Conservation (phyloP, 441 rosid genomes). For the Euphorbia schlechtendalii region DNA sequence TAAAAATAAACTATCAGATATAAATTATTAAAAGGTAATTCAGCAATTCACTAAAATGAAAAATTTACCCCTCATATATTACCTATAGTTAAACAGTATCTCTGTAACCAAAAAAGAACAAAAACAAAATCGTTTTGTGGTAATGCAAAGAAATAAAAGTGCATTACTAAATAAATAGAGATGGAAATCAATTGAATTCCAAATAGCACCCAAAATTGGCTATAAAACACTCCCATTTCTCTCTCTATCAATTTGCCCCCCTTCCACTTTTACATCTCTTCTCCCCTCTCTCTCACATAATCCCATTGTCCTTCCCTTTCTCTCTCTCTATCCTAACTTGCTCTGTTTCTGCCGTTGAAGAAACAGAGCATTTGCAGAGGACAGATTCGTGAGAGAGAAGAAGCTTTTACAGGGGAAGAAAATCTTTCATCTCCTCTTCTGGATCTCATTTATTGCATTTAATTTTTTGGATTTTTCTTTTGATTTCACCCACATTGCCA, state of each 20-base stretch:
- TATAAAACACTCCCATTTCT: constrained; percentile 26
- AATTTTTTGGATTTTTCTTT: not conserved
- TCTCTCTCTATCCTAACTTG: not conserved
- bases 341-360: not conserved
- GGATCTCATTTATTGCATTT: not conserved
- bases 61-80: not conserved
- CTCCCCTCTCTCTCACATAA: too few species aligned
- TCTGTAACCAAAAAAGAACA: too few species aligned
- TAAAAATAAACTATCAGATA: not conserved
- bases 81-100: not conserved
- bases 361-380: not conserved
- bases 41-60: not conserved
- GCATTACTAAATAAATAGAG: not conserved
- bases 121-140: not conserved
- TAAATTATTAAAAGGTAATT: too few species aligned
- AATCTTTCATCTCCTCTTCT: not conserved
- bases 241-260: constrained; percentile 13
- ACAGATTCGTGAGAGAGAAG: constrained; percentile 17
- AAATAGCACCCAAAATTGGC: constrained; percentile 24
- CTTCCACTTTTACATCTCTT: not conserved
- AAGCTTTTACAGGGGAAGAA: constrained; percentile 1
- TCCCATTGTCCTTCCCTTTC: too few species aligned
- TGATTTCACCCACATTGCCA: constrained; percentile 10
- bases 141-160: not conserved
- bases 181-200: not conserved